Percentiles rank a stretch among this genome's conserved stretches.
These are phyloP conservation scores for Syncephalastrum monosporum DNA, from an alignment of 371 early-diverging fungal genomes.

Conservation along the genomic window DNA sequence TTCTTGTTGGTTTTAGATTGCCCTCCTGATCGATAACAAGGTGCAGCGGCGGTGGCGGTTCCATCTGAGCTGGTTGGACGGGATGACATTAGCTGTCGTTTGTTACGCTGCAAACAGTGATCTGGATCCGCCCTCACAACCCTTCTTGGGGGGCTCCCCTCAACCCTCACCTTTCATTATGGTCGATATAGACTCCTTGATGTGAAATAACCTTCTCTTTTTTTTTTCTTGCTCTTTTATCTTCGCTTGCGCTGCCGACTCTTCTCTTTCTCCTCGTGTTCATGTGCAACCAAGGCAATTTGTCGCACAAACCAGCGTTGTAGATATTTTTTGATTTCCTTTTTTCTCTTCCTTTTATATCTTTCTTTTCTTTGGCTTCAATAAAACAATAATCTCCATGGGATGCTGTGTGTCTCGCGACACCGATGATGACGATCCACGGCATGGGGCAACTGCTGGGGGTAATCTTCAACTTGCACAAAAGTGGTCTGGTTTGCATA, in stretches of 20 bases:
- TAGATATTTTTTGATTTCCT: conserved; percentile 7
- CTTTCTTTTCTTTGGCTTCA: conserved; percentile 3
- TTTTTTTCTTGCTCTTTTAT: too few relatives aligned
- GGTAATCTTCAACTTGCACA: conserved; percentile 8
- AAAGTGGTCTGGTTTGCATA: neutral
- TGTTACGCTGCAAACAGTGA: conserved; percentile 14
- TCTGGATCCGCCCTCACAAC: neutral
- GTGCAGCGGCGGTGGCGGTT: conserved; percentile 16
- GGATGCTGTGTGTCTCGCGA: conserved; percentile 37
- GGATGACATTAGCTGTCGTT: conserved; percentile 16
- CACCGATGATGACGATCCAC: conserved; percentile 14
- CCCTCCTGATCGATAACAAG: conserved; percentile 1
- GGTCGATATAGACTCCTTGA: too few relatives aligned
- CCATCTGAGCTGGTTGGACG: conserved; percentile 26
- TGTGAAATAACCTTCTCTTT: too few relatives aligned
- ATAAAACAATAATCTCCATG: conserved; percentile 19
- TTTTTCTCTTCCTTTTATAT: conserved; percentile 2
- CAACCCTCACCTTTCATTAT: too few relatives aligned
- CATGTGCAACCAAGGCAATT: too few relatives aligned
- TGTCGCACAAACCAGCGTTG: too few relatives aligned
- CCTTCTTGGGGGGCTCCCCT: neutral
- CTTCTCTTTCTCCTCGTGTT: too few relatives aligned
- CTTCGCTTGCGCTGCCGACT: too few relatives aligned
- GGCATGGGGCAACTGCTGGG: neutral
- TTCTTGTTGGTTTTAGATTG: too few relatives aligned